A percentile compares a stretch with the other conserved stretches of the same genome.
Conservation (phyloP, 495 filamentous ascomycete species). For the Talaromyces nanjingensis region DNA sequence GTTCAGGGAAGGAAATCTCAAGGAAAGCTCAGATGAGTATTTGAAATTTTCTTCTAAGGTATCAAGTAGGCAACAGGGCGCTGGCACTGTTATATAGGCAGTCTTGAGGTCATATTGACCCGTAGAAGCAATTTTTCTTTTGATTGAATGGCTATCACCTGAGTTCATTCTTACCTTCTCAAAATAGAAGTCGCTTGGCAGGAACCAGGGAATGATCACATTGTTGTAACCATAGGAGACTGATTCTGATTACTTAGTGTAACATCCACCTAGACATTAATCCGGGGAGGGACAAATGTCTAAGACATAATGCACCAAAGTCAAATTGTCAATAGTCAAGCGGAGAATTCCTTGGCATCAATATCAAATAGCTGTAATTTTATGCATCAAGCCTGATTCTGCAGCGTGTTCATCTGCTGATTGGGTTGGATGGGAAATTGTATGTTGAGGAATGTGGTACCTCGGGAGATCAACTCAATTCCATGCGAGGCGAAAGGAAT, state of each 20-base stretch:
- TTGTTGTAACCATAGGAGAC: neutral
- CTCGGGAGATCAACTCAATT: conserved; percentile 1
- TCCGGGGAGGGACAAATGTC: neutral
- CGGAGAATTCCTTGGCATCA: neutral
- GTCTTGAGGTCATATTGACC: neutral
- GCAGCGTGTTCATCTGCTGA: neutral
- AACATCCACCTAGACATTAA: too few species aligned
- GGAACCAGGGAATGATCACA: neutral
- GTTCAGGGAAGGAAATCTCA: neutral
- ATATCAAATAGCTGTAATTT: neutral
- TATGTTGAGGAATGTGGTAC: neutral
- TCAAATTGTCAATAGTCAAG: neutral
- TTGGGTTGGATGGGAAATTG: neutral
- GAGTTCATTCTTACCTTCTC: neutral
- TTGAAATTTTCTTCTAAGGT: neutral
- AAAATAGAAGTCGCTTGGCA: neutral
- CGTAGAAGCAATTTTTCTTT: neutral
- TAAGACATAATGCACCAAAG: neutral
- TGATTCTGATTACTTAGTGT: neutral
- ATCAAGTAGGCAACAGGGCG: neutral
- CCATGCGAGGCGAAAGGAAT: neutral
- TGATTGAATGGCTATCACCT: neutral
- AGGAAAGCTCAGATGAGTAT: neutral
- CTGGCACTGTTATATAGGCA: neutral
- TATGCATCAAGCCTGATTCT: neutral